A percentile compares a stretch with the other conserved stretches of the same genome.
phyloP scores from a whole-genome alignment of 2,329 filamentous ascomycete species.

The Incumbomyces lentus region DNA sequence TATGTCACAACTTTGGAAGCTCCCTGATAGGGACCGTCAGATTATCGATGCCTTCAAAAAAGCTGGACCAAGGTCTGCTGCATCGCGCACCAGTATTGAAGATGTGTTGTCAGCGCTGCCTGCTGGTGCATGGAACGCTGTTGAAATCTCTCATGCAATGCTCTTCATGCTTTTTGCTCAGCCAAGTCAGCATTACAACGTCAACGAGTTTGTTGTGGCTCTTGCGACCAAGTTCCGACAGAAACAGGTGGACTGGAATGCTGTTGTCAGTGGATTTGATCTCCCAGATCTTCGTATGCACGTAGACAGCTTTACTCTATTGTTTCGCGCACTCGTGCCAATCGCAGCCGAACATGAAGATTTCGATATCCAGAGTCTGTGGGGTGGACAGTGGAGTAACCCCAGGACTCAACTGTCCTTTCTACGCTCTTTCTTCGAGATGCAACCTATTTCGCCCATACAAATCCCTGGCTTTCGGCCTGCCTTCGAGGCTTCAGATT shows the following conservation, averaged over 20 bases:
- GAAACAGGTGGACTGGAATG: constrained; percentile 52
- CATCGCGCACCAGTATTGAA: constrained; percentile 57
- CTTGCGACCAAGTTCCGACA: constrained; percentile 46
- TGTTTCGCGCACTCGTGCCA: constrained; percentile 70
- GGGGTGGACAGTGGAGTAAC: constrained; percentile 82
- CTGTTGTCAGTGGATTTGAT: constrained; percentile 71
- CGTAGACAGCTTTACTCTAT: constrained; percentile 64
- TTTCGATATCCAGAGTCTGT: constrained; percentile 78
- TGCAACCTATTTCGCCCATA: constrained; percentile 70
- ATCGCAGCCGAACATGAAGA: constrained; percentile 52
- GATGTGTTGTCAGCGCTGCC: constrained; percentile 48
- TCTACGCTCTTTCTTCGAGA: constrained; percentile 72
- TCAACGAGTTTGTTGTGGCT: constrained; percentile 55
- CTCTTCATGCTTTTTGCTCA: constrained; percentile 57
- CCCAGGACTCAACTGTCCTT: constrained; percentile 88
- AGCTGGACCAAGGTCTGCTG: constrained; percentile 57
- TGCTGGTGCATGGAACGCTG: constrained; percentile 59
- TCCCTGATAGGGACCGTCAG: constrained; percentile 29
- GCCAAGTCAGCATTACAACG: constrained; percentile 54
- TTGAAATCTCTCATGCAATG: constrained; percentile 71
- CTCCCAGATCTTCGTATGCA: constrained; percentile 66
- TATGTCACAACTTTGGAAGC: constrained; percentile 35
- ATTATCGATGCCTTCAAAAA: constrained; percentile 15
- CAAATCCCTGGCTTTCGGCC: constrained; percentile 72
- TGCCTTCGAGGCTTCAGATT: constrained; percentile 61